Conservation (phyloP, 139 green algal species). For the Prasinococcaceae sp. region DNA sequence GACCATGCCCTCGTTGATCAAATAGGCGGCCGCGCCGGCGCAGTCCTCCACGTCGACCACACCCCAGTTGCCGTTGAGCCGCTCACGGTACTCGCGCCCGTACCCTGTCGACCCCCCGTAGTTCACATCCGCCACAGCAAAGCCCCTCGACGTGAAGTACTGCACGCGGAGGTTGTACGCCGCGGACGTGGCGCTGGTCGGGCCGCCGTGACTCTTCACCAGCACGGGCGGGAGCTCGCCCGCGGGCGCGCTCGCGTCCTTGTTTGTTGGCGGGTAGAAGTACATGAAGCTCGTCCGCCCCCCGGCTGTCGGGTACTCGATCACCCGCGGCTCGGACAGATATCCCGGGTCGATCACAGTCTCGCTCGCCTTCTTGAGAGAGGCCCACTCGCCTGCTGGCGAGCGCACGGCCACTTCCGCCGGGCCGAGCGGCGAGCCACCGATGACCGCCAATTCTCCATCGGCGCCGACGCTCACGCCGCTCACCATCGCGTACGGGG, state of each 20-base stretch:
- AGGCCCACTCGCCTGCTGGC: neutral
- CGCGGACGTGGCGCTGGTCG: constrained; percentile 31
- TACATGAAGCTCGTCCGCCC: constrained; percentile 39
- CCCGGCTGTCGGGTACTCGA: constrained; percentile 40
- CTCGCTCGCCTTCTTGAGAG: neutral
- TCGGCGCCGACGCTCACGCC: neutral
- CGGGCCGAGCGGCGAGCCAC: too few species aligned
- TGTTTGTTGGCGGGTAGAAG: constrained; percentile 47
- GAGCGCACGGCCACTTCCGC: neutral
- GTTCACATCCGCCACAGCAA: constrained; percentile 54
- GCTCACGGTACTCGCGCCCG: constrained; percentile 35
- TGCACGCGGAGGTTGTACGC: constrained; percentile 38
- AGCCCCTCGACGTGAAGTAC: constrained; percentile 53
- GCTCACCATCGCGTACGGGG: neutral
- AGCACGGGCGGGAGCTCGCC: constrained; percentile 39
- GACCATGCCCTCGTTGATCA: constrained; percentile 17
- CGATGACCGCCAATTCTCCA: neutral
- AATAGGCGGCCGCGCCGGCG: constrained; percentile 32
- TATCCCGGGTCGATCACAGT: constrained; percentile 22
- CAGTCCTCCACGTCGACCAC: constrained; percentile 59
- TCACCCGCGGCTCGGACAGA: constrained; percentile 28
- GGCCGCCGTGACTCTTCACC: constrained; percentile 52
- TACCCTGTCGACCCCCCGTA: constrained; percentile 49
- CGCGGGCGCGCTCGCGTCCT: constrained; percentile 24
- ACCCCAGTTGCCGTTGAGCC: constrained; percentile 37